phyloP scores from a whole-genome alignment of 331 rosid species.

The Pyracantha coccinea region DNA sequence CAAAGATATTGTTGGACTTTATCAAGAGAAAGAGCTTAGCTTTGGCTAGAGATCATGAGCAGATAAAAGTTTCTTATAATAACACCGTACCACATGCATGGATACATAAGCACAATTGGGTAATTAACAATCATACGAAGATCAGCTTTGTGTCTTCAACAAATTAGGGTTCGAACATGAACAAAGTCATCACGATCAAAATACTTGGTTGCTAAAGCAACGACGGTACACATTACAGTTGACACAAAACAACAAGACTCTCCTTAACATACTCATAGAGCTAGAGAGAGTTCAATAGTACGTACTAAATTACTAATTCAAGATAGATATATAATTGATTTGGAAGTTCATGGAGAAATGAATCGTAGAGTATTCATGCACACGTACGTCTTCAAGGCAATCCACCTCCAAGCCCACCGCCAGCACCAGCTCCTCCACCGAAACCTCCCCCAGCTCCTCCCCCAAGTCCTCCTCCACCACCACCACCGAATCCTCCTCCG shows the following conservation, averaged over 20 bases:
- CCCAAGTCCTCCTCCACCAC: conserved; percentile 17
- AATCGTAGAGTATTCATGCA: not conserved
- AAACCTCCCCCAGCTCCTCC: conserved; percentile 31
- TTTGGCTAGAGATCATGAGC: not conserved
- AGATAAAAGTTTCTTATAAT: not conserved
- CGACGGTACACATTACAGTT: not conserved
- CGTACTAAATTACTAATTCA: not conserved
- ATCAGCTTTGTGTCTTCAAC: not conserved
- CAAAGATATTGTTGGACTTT: too few relatives aligned
- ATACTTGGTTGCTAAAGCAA: not conserved
- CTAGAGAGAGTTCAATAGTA: not conserved
- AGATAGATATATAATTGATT: not conserved
- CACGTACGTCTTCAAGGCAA: conserved; percentile 19
- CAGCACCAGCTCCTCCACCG: conserved; percentile 36
- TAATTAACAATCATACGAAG: not conserved
- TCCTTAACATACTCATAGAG: not conserved
- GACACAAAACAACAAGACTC: not conserved
- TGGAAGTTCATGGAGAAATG: not conserved
- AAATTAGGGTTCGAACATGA: not conserved
- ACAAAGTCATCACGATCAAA: not conserved
- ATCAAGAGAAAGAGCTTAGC: not conserved
- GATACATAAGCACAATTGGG: not conserved
- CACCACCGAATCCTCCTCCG: conserved; percentile 27
- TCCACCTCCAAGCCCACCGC: conserved; percentile 47
- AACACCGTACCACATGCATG: not conserved